Evolutionary conservation across 1,139 yeast genomes (phyloP).

Genomic region (Taphrina deformans): DNA sequence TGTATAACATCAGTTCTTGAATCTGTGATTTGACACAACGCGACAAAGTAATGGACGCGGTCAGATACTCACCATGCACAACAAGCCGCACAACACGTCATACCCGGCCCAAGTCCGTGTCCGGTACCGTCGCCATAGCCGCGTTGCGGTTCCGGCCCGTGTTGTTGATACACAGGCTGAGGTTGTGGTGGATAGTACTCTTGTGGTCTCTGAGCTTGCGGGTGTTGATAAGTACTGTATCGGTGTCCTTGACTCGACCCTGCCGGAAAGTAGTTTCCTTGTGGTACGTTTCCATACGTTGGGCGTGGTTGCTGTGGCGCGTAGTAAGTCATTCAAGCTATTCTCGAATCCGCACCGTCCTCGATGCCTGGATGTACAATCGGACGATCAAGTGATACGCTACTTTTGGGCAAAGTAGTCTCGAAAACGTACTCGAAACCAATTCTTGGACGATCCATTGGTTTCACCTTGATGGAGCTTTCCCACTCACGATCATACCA

Average conservation of each 20-base stretch:
- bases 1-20: neutral
- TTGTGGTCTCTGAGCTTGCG: neutral
- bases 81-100: constrained; percentile 12
- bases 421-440: no score
- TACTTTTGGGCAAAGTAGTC: no score
- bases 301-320: neutral
- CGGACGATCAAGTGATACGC: neutral
- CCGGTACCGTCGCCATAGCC: neutral
- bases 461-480: neutral
- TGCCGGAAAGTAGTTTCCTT: neutral
- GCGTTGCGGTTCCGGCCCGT: neutral
- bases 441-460: no score
- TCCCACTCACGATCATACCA: neutral
- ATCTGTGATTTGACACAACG: neutral
- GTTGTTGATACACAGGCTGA: neutral
- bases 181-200: neutral
- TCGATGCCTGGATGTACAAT: neutral
- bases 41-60: neutral
- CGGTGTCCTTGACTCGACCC: neutral
- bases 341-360: neutral
- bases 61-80: neutral
- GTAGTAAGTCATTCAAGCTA: neutral
- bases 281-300: neutral
- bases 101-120: neutral
- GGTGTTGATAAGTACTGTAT: neutral